Base-by-base conservation (phyloP, 176 grass and related monocot genomes). In the Oropetium thomaeum region DNA sequence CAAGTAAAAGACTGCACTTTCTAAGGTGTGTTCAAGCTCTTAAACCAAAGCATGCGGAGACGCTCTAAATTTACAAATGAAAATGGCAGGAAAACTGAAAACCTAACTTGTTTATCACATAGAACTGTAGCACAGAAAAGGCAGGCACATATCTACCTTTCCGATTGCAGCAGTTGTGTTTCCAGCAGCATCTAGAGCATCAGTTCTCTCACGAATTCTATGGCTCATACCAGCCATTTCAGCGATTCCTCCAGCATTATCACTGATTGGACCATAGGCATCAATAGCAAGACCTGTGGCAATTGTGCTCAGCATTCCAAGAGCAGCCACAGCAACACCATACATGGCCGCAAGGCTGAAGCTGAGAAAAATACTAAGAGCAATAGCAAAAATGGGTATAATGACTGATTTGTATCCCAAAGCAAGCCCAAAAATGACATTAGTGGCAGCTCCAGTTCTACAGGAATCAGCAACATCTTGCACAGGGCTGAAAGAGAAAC, bases 311-410 rank as follows among this genome's bases (percentile, higher is more conserved):
- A 90, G 84, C 88, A 90, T 90, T 77, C 84, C 88, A 67, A 90
- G 76, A 72, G 88, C 88, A 67, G 88, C 80, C 34, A 90, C 80
- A 64, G 88, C 88, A 67, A 90, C 81, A 57, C 88, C 88, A 74
- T 90, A 90, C 84, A 90, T 90, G 33, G 88, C 84, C 5, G 88
- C 88, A 79, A 90, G 73, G 65, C 80, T 90, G 61, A 90, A 90
- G 65, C 88, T 87, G 29, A 87, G 80, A 47, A 79, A 90, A 67
- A 90, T 90, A 58, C 79, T 79, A 28, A 83, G 41, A 11, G 71
- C 80, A 28, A 90, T 90, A 29, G 84, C 84, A 69, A 87, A 87
- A 70, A 87, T 87, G 26, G 88, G 88, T 60, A 90, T 83, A 67
- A 90, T 90, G 47, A 87, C 84, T 15, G 84, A 90, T 83, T 90